A percentile compares a stretch with the other conserved stretches of the same genome.
Conservation (phyloP, 768 basidiomycete genomes). For the Tephrocybe sp. region DNA sequence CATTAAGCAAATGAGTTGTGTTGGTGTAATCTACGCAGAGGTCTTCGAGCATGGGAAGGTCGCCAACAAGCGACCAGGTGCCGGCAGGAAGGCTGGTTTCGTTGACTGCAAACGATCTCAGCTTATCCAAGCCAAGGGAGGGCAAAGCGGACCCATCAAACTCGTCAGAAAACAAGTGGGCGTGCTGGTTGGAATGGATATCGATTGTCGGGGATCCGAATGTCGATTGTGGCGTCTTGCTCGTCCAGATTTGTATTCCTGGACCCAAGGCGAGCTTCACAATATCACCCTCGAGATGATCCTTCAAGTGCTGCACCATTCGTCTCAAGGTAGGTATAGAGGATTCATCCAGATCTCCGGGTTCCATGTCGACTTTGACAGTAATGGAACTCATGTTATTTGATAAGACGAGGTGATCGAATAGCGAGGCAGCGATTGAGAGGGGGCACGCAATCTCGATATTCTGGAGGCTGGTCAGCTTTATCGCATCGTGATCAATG, state of each 20-base stretch:
- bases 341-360: too few relatives aligned
- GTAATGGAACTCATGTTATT: too few relatives aligned
- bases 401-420: too few relatives aligned
- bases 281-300: too few relatives aligned
- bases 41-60: not conserved
- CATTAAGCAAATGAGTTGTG: not conserved
- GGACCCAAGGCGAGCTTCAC: not conserved
- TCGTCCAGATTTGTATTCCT: not conserved
- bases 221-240: not conserved
- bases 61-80: not conserved
- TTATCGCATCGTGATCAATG: not conserved
- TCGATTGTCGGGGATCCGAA: not conserved
- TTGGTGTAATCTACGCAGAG: not conserved
- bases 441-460: too few relatives aligned
- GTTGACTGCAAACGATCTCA: not conserved
- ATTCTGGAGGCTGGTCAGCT: too few relatives aligned
- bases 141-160: not conserved
- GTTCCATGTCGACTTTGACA: too few relatives aligned
- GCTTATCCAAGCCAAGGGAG: not conserved
- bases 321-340: too few relatives aligned
- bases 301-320: too few relatives aligned
- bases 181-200: not conserved
- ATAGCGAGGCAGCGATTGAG: too few relatives aligned
- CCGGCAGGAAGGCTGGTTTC: not conserved
- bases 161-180: too few relatives aligned